Percentiles rank a stretch among this genome's conserved stretches.
Conservation (phyloP, 148 eudicot species). For the Limonium bicolor region DNA sequence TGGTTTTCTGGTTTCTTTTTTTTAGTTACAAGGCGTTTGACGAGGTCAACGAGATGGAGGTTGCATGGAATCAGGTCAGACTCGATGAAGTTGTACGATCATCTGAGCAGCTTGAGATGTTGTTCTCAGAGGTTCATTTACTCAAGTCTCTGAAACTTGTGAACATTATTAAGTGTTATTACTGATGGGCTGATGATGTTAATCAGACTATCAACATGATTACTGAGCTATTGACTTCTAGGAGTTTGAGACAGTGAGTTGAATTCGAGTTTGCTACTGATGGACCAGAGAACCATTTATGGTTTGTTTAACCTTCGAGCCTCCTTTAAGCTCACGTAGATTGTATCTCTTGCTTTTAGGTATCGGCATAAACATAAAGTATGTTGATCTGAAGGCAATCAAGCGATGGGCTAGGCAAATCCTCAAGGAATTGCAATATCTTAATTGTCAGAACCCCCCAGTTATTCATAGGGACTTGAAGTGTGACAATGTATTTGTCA, state of each 20-base stretch:
- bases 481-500: slow-evolving; percentile 68
- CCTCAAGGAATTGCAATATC: slow-evolving; percentile 54
- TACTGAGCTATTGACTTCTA: slow-evolving; percentile 72
- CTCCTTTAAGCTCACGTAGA: too few relatives aligned
- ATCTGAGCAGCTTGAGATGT: slow-evolving; percentile 28
- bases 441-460: slow-evolving; percentile 53
- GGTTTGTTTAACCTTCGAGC: neutral
- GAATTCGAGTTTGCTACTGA: neutral
- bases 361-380: slow-evolving; percentile 52
- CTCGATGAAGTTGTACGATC: slow-evolving; percentile 39
- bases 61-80: slow-evolving; percentile 79
- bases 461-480: slow-evolving; percentile 70
- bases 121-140: slow-evolving; percentile 61
- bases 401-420: slow-evolving; percentile 83
- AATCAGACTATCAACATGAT: slow-evolving; percentile 61
- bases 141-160: slow-evolving; percentile 51
- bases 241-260: slow-evolving; percentile 70
- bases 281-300: neutral
- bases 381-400: slow-evolving; percentile 47
- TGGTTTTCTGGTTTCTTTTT: neutral
- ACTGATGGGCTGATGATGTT: slow-evolving; percentile 56
- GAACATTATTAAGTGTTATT: slow-evolving; percentile 43
- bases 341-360: slow-evolving; percentile 19
- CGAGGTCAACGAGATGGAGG: slow-evolving; percentile 68
- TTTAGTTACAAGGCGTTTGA: slow-evolving; percentile 76